A percentile compares a stretch with the other conserved stretches of the same genome.
Evolutionary conservation across 2,329 filamentous ascomycete genomes (phyloP).

Genomic region (Cordyceps militaris): DNA sequence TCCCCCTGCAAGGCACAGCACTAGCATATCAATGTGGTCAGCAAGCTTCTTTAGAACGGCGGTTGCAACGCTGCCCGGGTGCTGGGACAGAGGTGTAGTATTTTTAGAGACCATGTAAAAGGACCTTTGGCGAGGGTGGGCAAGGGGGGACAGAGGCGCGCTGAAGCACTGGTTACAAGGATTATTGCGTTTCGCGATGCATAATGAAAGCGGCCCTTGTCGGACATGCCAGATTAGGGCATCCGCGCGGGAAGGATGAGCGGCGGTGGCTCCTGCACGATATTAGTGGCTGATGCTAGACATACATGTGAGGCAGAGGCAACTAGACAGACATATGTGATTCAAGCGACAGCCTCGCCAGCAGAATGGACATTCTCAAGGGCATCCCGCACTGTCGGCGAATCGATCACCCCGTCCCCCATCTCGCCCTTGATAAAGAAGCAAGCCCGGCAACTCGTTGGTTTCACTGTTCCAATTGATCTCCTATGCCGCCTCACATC

Average conservation of each 20-base stretch:
- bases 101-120: conserved; percentile 59
- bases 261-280: conserved; percentile 54
- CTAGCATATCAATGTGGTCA: conserved; percentile 53
- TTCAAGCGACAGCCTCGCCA: conserved; percentile 44
- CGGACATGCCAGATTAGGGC: conserved; percentile 54
- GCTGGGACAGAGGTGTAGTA: conserved; percentile 58
- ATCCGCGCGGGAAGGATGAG: conserved; percentile 51
- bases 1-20: conserved; percentile 47
- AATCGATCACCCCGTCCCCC: conserved; percentile 28
- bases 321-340: conserved; percentile 32
- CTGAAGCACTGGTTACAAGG: too few species aligned
- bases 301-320: neutral
- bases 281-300: conserved; percentile 26
- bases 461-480: conserved; percentile 39
- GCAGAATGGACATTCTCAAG: conserved; percentile 31
- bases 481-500: conserved; percentile 53
- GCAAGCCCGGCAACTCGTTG: too few species aligned
- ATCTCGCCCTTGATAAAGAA: conserved; percentile 20
- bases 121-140: conserved; percentile 42
- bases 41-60: conserved; percentile 29
- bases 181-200: too few species aligned
- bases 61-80: conserved; percentile 52
- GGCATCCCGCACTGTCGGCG: conserved; percentile 34
- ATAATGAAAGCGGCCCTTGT: conserved; percentile 40
- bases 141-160: conserved; percentile 39